Conservation (phyloP, 2,329 filamentous ascomycete species). For the Paraconiothyrium brasiliense region DNA sequence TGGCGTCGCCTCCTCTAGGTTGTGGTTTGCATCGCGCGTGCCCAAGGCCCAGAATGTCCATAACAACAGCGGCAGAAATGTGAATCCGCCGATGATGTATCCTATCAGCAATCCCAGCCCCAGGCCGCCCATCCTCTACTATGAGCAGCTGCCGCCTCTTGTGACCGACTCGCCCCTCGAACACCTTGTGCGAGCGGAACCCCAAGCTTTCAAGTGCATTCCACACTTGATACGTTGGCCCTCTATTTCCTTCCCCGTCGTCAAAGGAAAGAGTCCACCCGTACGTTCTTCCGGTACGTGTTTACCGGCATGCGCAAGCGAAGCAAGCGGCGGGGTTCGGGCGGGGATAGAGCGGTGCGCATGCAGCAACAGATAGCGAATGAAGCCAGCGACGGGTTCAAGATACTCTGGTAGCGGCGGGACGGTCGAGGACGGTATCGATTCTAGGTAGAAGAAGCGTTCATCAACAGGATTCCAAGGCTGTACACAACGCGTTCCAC, state of each 20-base stretch:
- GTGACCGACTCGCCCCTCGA: background rate
- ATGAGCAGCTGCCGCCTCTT: slow-evolving; percentile 2
- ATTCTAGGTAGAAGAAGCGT: background rate
- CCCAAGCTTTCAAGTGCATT: background rate
- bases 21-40: slow-evolving; percentile 4
- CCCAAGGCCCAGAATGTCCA: slow-evolving; percentile 15
- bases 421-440: background rate
- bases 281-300: background rate
- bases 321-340: slow-evolving; percentile 5
- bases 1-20: background rate
- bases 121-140: slow-evolving; percentile 9
- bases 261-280: background rate
- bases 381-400: background rate
- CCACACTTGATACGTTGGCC: background rate
- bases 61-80: slow-evolving; percentile 13
- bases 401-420: background rate
- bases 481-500: background rate
- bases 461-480: background rate
- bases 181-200: background rate
- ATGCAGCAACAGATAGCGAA: background rate
- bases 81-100: slow-evolving; percentile 11
- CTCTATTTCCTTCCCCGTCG: background rate
- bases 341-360: background rate
- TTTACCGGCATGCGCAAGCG: slow-evolving; percentile 4
- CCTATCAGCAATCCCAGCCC: slow-evolving; percentile 1